A percentile compares a stretch with the other conserved stretches of the same genome.
phyloP scores from a whole-genome alignment of 768 basidiomycete genomes.

The Mycena epipterygia region DNA sequence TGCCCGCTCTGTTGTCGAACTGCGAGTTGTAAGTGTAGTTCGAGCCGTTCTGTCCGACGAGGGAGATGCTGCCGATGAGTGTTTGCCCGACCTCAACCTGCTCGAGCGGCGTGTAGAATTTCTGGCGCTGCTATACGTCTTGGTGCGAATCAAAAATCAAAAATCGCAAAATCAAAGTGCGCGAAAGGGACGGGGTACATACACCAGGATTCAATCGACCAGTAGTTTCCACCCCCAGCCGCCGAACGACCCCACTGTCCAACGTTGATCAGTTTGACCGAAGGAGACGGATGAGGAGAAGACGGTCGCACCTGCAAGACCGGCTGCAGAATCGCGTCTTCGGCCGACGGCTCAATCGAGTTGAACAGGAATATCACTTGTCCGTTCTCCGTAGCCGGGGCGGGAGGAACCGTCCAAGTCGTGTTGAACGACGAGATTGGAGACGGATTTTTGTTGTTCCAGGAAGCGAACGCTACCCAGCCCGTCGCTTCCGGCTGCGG shows the following conservation, averaged over 20 bases:
- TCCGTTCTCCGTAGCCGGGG: neutral
- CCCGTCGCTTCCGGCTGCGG: too few relatives aligned
- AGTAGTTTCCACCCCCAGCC: slow-evolving; percentile 19
- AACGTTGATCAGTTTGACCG: too few relatives aligned
- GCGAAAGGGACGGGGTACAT: neutral
- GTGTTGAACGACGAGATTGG: slow-evolving; percentile 23
- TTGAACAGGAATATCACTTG: slow-evolving; percentile 26
- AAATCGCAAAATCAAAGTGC: neutral
- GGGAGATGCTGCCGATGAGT: slow-evolving; percentile 18
- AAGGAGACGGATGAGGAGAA: too few relatives aligned
- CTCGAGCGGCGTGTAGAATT: too few relatives aligned
- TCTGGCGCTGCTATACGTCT: neutral
- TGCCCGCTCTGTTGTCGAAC: slow-evolving; percentile 12
- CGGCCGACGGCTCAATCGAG: slow-evolving; percentile 17
- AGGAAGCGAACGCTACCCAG: slow-evolving; percentile 11
- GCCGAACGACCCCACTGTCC: slow-evolving; percentile 5
- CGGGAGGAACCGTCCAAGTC: slow-evolving; percentile 22
- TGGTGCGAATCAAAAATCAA: neutral
- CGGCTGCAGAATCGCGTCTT: slow-evolving; percentile 10
- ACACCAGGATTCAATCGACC: too few relatives aligned
- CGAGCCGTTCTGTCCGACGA: neutral
- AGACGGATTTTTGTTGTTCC: neutral
- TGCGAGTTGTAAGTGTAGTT: slow-evolving; percentile 5
- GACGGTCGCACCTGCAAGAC: too few relatives aligned
- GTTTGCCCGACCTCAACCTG: too few relatives aligned